Evolutionary conservation across 2,329 filamentous ascomycete species (phyloP).

Genomic region (Fusarium odoratissimum): DNA sequence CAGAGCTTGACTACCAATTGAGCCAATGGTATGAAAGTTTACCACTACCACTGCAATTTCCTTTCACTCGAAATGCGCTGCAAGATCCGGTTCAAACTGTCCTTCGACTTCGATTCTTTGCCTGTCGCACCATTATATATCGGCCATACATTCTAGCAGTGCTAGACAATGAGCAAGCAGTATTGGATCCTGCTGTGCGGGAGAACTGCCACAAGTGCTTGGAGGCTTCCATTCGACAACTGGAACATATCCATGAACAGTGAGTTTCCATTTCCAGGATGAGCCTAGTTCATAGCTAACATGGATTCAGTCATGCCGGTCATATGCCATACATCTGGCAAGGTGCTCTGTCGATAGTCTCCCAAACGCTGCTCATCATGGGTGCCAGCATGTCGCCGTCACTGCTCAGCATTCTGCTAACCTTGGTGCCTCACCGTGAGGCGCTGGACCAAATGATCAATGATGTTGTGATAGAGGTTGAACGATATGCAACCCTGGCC

Average conservation of each 20-base stretch:
- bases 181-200: conserved; percentile 76
- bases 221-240: conserved; percentile 81
- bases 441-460: conserved; percentile 81
- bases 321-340: conserved; percentile 91
- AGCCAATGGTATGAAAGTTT: conserved; percentile 87
- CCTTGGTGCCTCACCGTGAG: conserved; percentile 65
- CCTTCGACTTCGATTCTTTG: conserved; percentile 82
- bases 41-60: conserved; percentile 80
- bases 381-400: conserved; percentile 84
- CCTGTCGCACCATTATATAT: conserved; percentile 88
- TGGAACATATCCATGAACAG: conserved; percentile 83
- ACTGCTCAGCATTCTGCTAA: conserved; percentile 72
- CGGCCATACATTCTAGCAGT: conserved; percentile 85
- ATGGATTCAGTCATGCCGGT: conserved; percentile 71
- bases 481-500: conserved; percentile 78
- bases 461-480: conserved; percentile 80
- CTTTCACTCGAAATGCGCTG: conserved; percentile 74
- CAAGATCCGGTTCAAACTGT: conserved; percentile 83
- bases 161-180: conserved; percentile 79
- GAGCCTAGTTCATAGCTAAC: conserved; percentile 15
- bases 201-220: conserved; percentile 85
- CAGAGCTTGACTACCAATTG: conserved; percentile 84
- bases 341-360: conserved; percentile 84
- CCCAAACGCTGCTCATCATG: conserved; percentile 85
- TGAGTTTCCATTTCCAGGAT: conserved; percentile 55